A percentile compares a stretch with the other conserved stretches of the same genome.
These are phyloP conservation scores for Vigna nakashimae DNA, from an alignment of 306 rosid genomes.

Conservation along the genomic window DNA sequence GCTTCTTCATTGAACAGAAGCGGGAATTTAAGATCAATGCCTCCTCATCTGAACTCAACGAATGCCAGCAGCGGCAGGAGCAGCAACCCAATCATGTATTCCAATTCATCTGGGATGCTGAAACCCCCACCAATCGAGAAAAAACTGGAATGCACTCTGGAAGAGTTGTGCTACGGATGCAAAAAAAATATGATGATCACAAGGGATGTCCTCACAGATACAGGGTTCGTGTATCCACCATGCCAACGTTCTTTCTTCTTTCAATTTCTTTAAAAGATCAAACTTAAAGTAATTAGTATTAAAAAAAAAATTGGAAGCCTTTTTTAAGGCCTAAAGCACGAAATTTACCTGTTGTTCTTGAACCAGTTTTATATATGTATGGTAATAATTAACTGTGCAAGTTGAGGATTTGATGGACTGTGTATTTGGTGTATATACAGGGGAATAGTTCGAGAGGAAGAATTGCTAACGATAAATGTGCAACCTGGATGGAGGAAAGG, in stretches of 20 bases:
- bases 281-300: no score
- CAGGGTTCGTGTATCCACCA: slow-evolving; percentile 48
- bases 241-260: no score
- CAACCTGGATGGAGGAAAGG: slow-evolving; percentile 93
- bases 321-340: no score
- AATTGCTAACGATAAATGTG: slow-evolving; percentile 65
- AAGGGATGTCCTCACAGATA: slow-evolving; percentile 55
- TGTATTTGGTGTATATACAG: slow-evolving; percentile 43
- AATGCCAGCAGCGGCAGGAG: slow-evolving; percentile 37
- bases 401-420: neutral
- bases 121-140: slow-evolving; percentile 74
- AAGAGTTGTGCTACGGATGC: slow-evolving; percentile 90
- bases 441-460: slow-evolving; percentile 64
- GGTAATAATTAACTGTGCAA: no score
- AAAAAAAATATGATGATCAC: slow-evolving; percentile 69
- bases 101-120: slow-evolving; percentile 78
- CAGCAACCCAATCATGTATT: slow-evolving; percentile 69
- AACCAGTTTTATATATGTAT: no score
- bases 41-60: slow-evolving; percentile 6
- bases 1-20: slow-evolving; percentile 26
- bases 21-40: neutral
- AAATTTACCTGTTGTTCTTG: no score
- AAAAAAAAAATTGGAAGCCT: no score
- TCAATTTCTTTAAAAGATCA: no score
- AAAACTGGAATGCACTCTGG: slow-evolving; percentile 79